A percentile compares a stretch with the other conserved stretches of the same genome.
Conservation (phyloP, 148 eudicot species). For the Vaccinium corymbosum region DNA sequence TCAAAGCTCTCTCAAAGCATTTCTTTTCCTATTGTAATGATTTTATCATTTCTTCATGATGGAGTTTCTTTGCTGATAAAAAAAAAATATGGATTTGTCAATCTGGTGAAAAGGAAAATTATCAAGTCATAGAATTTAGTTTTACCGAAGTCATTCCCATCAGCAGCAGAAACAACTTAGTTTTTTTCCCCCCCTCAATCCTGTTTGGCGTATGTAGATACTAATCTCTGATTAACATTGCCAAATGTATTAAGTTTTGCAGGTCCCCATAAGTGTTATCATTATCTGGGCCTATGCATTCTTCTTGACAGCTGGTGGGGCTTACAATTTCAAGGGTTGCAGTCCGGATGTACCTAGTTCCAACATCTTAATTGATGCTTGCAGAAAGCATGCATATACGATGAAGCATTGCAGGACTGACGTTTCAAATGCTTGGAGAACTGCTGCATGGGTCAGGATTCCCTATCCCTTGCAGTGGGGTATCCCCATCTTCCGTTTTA, state of each 20-base stretch:
- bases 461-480: slow-evolving; percentile 99
- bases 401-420: slow-evolving; percentile 96
- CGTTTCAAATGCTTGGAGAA: slow-evolving; percentile 83
- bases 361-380: slow-evolving; percentile 61
- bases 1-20: no score
- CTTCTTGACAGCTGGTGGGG: slow-evolving; percentile 93
- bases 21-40: no score
- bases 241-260: slow-evolving; percentile 21
- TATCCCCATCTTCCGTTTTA: slow-evolving; percentile 71
- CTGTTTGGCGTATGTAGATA: not conserved
- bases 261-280: slow-evolving; percentile 84
- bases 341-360: slow-evolving; percentile 72
- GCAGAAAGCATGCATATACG: slow-evolving; percentile 82
- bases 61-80: no score
- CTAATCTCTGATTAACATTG: not conserved
- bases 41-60: no score
- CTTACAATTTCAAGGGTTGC: slow-evolving; percentile 86
- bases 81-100: not conserved
- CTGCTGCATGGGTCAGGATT: slow-evolving; percentile 83
- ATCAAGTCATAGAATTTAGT: not conserved
- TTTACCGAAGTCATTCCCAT: not conserved
- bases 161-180: not conserved
- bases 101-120: not conserved
- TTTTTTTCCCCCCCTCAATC: not conserved
- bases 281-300: slow-evolving; percentile 88